phyloP scores from a whole-genome alignment of 2,329 filamentous ascomycete genomes.

The Sarocladium oryzae region DNA sequence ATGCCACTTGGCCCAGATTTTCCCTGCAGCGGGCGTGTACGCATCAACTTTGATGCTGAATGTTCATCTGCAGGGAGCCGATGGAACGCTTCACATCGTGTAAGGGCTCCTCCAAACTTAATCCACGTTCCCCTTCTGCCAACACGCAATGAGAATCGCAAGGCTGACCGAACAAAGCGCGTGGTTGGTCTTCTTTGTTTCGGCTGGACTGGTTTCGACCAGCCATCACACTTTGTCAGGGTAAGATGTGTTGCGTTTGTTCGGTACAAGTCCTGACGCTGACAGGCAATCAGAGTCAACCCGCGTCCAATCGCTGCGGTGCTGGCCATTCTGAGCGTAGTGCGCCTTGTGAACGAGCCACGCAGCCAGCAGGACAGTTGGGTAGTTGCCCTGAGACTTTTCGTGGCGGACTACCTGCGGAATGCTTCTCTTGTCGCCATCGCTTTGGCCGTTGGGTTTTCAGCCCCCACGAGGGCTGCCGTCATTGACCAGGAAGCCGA shows the following conservation, averaged over 20 bases:
- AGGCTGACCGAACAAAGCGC: constrained; percentile 1
- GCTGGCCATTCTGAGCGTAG: neutral
- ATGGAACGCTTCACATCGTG: neutral
- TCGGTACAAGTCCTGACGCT: neutral
- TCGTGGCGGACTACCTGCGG: neutral
- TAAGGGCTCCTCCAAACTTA: neutral
- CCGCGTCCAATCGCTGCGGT: neutral
- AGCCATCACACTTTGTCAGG: neutral
- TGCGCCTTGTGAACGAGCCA: neutral
- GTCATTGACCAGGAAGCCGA: neutral
- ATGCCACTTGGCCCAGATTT: constrained; percentile 1
- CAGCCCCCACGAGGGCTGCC: neutral
- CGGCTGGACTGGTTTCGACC: neutral
- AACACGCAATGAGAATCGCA: neutral
- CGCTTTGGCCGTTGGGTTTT: neutral
- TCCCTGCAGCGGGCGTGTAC: constrained; percentile 2
- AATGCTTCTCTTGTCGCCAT: neutral
- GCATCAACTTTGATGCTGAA: neutral
- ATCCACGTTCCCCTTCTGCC: too few relatives aligned
- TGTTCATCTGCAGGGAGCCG: neutral
- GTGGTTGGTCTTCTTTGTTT: neutral
- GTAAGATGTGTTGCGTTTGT: neutral
- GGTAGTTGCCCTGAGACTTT: neutral
- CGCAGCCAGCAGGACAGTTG: neutral
- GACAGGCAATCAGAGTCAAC: neutral